Conservation (phyloP, 2,329 filamentous ascomycete genomes). For the Fusarium nelsonii region DNA sequence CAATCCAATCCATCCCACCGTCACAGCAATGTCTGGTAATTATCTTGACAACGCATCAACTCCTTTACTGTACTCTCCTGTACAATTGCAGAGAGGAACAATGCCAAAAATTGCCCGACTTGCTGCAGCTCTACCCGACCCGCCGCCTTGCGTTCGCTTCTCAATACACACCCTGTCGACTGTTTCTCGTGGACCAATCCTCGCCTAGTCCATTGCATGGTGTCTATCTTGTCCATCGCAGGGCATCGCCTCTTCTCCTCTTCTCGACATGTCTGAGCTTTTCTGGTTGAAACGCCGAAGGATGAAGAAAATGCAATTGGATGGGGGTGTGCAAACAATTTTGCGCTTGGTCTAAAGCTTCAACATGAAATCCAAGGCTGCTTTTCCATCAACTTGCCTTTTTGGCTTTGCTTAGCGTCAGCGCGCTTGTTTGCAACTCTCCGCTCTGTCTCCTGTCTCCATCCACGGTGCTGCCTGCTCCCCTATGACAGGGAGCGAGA, state of each 20-base stretch:
- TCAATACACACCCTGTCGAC: conserved; percentile 38
- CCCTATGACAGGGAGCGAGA: conserved; percentile 27
- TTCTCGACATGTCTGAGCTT: conserved; percentile 28
- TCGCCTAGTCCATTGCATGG: conserved; percentile 31
- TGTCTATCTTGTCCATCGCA: conserved; percentile 35
- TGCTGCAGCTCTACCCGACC: conserved; percentile 51
- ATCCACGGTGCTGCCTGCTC: conserved; percentile 31
- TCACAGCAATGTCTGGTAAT: conserved; percentile 52
- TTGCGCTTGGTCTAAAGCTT: conserved; percentile 33
- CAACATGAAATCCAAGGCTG: conserved; percentile 51
- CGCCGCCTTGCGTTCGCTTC: conserved; percentile 45
- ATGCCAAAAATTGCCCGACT: conserved; percentile 46
- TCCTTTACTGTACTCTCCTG: conserved; percentile 44
- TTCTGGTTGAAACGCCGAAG: conserved; percentile 26
- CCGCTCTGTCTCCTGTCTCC: conserved; percentile 20
- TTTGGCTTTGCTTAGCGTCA: conserved; percentile 49
- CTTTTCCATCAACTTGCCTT: conserved; percentile 49
- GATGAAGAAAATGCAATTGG: conserved; percentile 42
- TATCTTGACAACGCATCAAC: conserved; percentile 66
- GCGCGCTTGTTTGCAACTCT: conserved; percentile 50
- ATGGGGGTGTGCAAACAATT: conserved; percentile 41
- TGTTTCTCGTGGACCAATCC: conserved; percentile 36
- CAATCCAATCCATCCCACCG: conserved; percentile 37
- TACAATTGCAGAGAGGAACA: conserved; percentile 28
- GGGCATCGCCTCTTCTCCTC: conserved; percentile 18